phyloP scores from a whole-genome alignment of 495 filamentous ascomycete species.

The Parathielavia hyrcaniae region DNA sequence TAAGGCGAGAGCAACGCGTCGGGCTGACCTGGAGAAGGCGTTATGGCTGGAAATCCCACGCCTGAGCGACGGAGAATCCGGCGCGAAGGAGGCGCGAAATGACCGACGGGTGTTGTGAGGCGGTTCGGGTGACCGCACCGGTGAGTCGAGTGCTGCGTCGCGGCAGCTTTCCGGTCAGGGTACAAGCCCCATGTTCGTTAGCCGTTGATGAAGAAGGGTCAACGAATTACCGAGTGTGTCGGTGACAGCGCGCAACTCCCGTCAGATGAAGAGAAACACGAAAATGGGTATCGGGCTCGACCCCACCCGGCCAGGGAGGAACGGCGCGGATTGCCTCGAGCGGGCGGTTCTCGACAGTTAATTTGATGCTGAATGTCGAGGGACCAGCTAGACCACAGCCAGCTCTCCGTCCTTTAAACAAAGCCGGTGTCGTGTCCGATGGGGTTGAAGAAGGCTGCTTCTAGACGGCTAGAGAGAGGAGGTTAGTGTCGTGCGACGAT shows the following conservation, averaged over 20 bases:
- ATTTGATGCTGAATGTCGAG: not conserved
- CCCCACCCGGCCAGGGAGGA: constrained; percentile 9
- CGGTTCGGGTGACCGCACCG: not conserved
- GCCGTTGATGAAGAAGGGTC: not conserved
- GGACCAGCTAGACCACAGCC: not conserved
- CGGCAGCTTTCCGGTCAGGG: constrained; percentile 17
- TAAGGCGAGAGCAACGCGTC: not conserved
- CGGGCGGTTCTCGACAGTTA: not conserved
- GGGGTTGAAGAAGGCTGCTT: not conserved
- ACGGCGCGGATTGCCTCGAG: not conserved
- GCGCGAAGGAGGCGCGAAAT: not conserved
- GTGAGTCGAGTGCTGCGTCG: constrained; percentile 11
- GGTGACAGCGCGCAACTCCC: not conserved
- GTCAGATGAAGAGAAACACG: too few relatives aligned
- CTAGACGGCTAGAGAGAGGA: not conserved
- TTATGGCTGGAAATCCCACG: constrained; percentile 8
- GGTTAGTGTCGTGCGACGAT: constrained; percentile 3
- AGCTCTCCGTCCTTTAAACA: not conserved
- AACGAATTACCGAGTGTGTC: not conserved
- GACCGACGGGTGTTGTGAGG: not conserved
- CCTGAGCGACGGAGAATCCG: not conserved
- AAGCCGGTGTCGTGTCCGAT: not conserved
- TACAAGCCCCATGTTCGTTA: constrained; percentile 16
- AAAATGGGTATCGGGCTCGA: constrained; percentile 8
- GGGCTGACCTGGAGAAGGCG: constrained; percentile 19